Percentiles rank a stretch among this genome's conserved stretches.
Conservation (phyloP, 148 eudicot species). For the Fagopyrum homotropicum region DNA sequence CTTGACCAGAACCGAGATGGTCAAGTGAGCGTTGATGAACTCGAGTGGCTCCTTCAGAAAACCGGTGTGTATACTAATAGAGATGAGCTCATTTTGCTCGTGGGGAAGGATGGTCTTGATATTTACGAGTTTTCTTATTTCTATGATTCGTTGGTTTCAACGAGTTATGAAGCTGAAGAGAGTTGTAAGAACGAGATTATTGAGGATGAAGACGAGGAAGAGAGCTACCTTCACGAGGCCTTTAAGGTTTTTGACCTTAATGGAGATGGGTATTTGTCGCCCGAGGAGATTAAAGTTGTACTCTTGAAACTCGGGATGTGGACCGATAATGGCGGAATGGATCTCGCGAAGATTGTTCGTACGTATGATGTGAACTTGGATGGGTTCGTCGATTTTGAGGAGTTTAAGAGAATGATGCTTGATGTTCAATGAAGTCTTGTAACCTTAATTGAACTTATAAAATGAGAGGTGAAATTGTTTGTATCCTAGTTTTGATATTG, state of each 20-base stretch:
- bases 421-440: slow-evolving; percentile 11
- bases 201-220: slow-evolving; percentile 19
- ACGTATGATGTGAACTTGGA: slow-evolving; percentile 53
- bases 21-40: slow-evolving; percentile 42
- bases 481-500: background rate
- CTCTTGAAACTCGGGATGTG: slow-evolving; percentile 50
- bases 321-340: slow-evolving; percentile 32
- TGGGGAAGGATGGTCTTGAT: slow-evolving; percentile 34
- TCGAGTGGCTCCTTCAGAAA: slow-evolving; percentile 35
- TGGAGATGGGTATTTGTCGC: slow-evolving; percentile 56
- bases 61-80: slow-evolving; percentile 20
- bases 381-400: slow-evolving; percentile 63
- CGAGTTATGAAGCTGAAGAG: background rate
- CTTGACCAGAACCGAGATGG: slow-evolving; percentile 53
- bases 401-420: slow-evolving; percentile 77
- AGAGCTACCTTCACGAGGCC: slow-evolving; percentile 38
- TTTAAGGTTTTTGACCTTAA: slow-evolving; percentile 66
- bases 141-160: slow-evolving; percentile 23
- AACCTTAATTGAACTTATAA: background rate
- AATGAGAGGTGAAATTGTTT: background rate
- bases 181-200: background rate
- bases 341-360: slow-evolving; percentile 40
- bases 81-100: slow-evolving; percentile 31
- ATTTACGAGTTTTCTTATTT: slow-evolving; percentile 31
- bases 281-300: slow-evolving; percentile 52